A percentile compares a stretch with the other conserved stretches of the same genome.
phyloP scores from a whole-genome alignment of 148 eudicot species.

The Vaccinium myrtillus region DNA sequence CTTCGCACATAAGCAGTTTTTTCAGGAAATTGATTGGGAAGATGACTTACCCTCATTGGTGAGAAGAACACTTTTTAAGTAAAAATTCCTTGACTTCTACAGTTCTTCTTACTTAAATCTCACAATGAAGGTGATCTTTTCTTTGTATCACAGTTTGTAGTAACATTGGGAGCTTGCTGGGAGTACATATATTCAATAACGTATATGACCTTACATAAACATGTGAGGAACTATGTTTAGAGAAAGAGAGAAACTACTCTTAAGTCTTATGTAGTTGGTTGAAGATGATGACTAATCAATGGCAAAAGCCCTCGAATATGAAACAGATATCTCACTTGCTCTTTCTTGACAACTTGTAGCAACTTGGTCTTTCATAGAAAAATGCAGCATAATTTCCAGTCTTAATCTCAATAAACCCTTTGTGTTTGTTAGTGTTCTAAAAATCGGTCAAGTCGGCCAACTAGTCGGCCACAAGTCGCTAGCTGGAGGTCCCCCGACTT shows the following conservation, averaged over 20 bases:
- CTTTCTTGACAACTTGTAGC: too few species aligned
- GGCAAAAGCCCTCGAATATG: not conserved
- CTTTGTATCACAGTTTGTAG: not conserved
- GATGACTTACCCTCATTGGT: not conserved
- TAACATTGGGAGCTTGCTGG: not conserved
- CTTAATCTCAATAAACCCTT: not conserved
- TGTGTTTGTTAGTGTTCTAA: not conserved
- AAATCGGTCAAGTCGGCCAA: too few species aligned
- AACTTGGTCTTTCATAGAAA: not conserved
- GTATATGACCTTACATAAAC: not conserved
- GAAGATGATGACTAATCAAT: not conserved
- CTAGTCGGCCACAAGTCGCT: too few species aligned
- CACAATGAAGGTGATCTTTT: not conserved
- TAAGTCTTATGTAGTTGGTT: not conserved
- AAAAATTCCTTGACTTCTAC: not conserved
- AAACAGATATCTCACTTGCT: not conserved
- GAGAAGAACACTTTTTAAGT: not conserved
- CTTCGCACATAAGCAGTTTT: not conserved
- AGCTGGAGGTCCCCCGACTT: too few species aligned
- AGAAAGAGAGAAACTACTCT: not conserved
- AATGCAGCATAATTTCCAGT: not conserved
- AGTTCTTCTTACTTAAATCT: not conserved
- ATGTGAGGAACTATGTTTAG: not conserved
- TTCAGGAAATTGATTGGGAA: not conserved
- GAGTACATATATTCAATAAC: not conserved